Conservation (phyloP, 2,329 filamentous ascomycete genomes). For the Colletotrichum godetiae region DNA sequence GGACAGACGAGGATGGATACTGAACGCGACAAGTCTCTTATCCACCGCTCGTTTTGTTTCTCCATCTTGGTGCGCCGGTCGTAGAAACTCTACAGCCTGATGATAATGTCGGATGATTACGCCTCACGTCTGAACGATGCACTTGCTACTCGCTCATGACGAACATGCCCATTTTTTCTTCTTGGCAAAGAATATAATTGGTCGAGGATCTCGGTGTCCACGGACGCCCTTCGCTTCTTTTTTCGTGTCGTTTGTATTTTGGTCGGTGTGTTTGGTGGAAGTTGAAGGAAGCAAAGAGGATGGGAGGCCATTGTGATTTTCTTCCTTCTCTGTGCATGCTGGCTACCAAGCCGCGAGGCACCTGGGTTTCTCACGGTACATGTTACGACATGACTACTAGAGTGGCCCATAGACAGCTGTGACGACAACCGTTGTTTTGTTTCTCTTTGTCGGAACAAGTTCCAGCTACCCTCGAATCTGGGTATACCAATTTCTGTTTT, state of each 20-base stretch:
- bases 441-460: neutral
- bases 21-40: constrained; percentile 42
- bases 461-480: neutral
- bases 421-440: neutral
- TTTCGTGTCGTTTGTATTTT: constrained; percentile 23
- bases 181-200: neutral
- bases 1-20: constrained; percentile 74
- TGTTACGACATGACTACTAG: neutral
- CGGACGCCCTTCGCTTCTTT: constrained; percentile 8
- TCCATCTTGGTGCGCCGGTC: neutral
- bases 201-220: constrained; percentile 4
- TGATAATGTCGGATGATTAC: constrained; percentile 35
- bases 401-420: neutral
- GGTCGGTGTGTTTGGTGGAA: constrained; percentile 2
- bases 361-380: neutral
- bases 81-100: neutral
- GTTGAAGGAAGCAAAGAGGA: neutral
- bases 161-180: constrained; percentile 2
- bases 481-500: neutral
- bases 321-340: constrained; percentile 11
- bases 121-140: constrained; percentile 25
- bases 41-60: neutral
- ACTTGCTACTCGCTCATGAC: constrained; percentile 17
- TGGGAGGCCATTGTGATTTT: neutral
- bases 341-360: neutral